Percentiles rank a stretch among this genome's conserved stretches.
Conservation (phyloP, 2,329 filamentous ascomycete species). For the Trichoderma sp. region DNA sequence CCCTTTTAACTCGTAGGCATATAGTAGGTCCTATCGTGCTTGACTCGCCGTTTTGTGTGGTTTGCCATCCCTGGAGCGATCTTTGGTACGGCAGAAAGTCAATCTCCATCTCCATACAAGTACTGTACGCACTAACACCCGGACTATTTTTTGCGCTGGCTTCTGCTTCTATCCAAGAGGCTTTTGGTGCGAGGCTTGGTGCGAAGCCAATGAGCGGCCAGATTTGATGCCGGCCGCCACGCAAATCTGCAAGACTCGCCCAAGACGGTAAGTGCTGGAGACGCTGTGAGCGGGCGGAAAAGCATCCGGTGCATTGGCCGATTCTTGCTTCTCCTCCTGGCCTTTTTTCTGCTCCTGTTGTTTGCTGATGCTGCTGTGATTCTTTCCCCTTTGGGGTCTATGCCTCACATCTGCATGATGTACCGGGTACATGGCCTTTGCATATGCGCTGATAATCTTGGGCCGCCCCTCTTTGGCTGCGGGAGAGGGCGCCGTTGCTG, state of each 20-base stretch:
- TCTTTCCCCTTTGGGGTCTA: not conserved
- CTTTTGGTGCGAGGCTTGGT: not conserved
- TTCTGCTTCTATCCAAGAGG: not conserved
- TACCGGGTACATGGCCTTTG: not conserved
- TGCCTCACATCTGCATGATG: not conserved
- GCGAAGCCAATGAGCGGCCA: not conserved
- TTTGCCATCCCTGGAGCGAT: not conserved
- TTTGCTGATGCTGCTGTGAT: not conserved
- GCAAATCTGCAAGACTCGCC: constrained; percentile 12
- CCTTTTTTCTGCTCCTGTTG: not conserved
- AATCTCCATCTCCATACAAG: not conserved
- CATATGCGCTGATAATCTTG: not conserved
- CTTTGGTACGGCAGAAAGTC: not conserved
- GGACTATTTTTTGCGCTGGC: not conserved
- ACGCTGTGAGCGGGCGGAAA: not conserved
- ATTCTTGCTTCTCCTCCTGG: not conserved
- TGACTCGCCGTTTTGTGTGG: not conserved
- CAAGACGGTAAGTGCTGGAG: constrained; percentile 1
- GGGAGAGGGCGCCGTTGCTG: not conserved
- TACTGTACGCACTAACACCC: not conserved
- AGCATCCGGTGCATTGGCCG: not conserved
- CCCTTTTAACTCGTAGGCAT: not conserved
- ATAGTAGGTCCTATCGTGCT: not conserved
- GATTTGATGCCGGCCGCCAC: not conserved
- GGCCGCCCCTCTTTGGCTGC: constrained; percentile 2